Percentiles rank a stretch among this genome's conserved stretches.
Conservation (phyloP, 495 filamentous ascomycete species). For the Trichoderma parareesei region DNA sequence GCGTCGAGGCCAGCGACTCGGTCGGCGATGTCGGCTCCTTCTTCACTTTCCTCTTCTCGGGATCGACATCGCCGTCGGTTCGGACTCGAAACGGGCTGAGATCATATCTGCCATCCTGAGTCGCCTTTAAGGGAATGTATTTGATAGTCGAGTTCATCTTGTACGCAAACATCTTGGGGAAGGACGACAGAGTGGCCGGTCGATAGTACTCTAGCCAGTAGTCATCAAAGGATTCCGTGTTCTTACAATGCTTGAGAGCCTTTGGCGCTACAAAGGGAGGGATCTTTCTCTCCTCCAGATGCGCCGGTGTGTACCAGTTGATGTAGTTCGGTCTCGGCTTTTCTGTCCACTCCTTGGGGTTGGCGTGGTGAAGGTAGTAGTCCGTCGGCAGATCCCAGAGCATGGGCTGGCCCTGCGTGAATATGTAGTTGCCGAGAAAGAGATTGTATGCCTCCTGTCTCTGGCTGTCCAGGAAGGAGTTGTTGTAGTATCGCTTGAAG, state of each 20-base stretch:
- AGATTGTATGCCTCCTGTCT: constrained; percentile 97
- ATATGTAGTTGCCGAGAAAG: constrained; percentile 95
- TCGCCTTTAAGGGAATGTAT: constrained; percentile 66
- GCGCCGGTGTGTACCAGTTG: constrained; percentile 76
- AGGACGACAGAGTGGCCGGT: constrained; percentile 73
- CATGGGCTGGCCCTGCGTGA: constrained; percentile 84
- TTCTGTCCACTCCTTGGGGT: constrained; percentile 65
- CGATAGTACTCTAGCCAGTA: constrained; percentile 99
- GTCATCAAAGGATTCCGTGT: constrained; percentile 71
- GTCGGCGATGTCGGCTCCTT: constrained; percentile 41
- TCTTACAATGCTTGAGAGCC: constrained; percentile 37
- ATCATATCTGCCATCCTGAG: constrained; percentile 65
- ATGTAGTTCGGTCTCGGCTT: constrained; percentile 61
- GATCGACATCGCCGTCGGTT: constrained; percentile 40
- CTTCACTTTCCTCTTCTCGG: constrained; percentile 43
- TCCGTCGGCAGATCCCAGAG: constrained; percentile 94
- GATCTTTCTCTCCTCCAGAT: constrained; percentile 54
- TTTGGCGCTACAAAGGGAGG: constrained; percentile 40
- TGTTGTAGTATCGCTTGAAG: constrained; percentile 98
- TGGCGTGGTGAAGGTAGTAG: constrained; percentile 89
- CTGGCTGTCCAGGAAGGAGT: constrained; percentile 93
- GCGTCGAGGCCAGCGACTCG: constrained; percentile 13
- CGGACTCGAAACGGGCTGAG: constrained; percentile 77
- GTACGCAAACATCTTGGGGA: constrained; percentile 81
- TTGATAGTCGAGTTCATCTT: constrained; percentile 80